Conservation (phyloP, 352 stramenopile species). For the Pythium vanterpoolii region DNA sequence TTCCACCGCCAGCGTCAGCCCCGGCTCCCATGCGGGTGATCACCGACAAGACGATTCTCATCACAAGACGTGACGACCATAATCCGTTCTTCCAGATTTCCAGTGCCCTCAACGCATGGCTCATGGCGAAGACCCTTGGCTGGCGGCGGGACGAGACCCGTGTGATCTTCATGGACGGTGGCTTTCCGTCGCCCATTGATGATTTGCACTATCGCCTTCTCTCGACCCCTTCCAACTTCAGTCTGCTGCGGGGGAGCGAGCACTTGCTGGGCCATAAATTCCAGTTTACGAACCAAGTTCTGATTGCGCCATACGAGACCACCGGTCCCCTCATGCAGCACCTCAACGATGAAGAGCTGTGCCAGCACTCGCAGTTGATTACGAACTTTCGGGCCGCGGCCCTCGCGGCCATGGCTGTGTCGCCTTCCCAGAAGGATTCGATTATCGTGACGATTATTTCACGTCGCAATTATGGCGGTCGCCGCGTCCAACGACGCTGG, state of each 20-base stretch:
- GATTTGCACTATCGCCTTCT: slow-evolving; percentile 22
- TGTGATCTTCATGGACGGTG: slow-evolving; percentile 30
- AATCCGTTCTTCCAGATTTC: slow-evolving; percentile 40
- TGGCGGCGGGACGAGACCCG: slow-evolving; percentile 13
- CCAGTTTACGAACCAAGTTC: slow-evolving; percentile 30
- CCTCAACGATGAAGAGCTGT: slow-evolving; percentile 59
- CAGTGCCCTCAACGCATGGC: slow-evolving; percentile 25
- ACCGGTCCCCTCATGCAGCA: slow-evolving; percentile 68
- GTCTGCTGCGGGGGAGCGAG: slow-evolving; percentile 22
- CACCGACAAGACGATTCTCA: background rate
- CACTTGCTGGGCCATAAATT: slow-evolving; percentile 27
- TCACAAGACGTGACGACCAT: slow-evolving; percentile 26
- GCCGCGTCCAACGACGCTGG: slow-evolving; percentile 25
- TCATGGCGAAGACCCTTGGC: slow-evolving; percentile 13
- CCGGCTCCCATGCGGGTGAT: background rate
- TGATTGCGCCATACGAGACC: slow-evolving; percentile 50
- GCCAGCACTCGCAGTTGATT: slow-evolving; percentile 47
- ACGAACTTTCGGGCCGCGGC: slow-evolving; percentile 35
- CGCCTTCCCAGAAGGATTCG: background rate
- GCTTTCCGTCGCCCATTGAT: slow-evolving; percentile 25
- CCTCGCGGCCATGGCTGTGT: slow-evolving; percentile 1
- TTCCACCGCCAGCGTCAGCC: background rate
- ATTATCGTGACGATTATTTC: slow-evolving; percentile 27
- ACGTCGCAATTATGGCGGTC: slow-evolving; percentile 20
- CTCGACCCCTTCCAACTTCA: slow-evolving; percentile 1